Evolutionary conservation across 202 grass and related monocot species (phyloP).

Genomic region (Carex arenaria): DNA sequence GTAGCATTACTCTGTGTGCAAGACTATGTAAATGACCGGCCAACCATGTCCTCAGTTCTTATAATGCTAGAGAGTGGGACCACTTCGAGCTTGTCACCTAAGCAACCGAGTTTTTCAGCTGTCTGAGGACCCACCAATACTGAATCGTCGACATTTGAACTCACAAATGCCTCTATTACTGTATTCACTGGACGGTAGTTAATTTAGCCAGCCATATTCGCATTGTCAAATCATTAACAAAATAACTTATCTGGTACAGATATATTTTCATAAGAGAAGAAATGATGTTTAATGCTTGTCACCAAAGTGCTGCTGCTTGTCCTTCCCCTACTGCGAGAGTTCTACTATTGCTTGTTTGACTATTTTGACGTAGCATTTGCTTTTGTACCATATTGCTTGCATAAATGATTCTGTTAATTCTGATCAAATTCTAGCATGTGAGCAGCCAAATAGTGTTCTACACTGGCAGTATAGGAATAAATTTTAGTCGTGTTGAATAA

Average conservation of each 20-base stretch:
- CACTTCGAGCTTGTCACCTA: slow-evolving; percentile 43
- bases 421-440: neutral
- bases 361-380: neutral
- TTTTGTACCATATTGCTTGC: neutral
- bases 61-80: slow-evolving; percentile 45
- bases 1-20: slow-evolving; percentile 84
- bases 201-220: neutral
- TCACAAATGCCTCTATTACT: slow-evolving; percentile 28
- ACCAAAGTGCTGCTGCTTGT: neutral
- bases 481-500: neutral
- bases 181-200: slow-evolving; percentile 15
- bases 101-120: slow-evolving; percentile 56
- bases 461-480: neutral
- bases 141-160: slow-evolving; percentile 21
- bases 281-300: neutral
- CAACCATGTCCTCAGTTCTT: slow-evolving; percentile 54
- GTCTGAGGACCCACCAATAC: slow-evolving; percentile 16
- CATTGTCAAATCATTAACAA: neutral
- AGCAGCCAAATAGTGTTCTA: neutral
- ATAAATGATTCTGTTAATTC: neutral
- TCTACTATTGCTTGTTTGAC: neutral
- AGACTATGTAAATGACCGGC: slow-evolving; percentile 65
- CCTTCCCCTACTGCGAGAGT: neutral
- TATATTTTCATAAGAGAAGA: neutral
- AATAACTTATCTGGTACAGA: neutral